These are phyloP conservation scores for Hypomyces rosellus DNA, from an alignment of 2,329 filamentous ascomycete species.

Conservation along the genomic window DNA sequence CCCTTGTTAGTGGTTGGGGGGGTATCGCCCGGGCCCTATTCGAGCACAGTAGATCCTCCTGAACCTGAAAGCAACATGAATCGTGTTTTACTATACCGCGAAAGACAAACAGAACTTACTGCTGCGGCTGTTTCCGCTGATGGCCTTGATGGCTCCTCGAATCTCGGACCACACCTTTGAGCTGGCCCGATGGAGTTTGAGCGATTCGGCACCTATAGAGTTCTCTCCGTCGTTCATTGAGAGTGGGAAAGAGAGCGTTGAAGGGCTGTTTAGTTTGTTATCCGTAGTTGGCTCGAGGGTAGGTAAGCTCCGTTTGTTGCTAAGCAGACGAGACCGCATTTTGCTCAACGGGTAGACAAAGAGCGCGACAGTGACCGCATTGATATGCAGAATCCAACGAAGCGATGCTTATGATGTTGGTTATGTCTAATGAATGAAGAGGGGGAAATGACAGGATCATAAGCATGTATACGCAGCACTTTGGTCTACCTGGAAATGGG, in stretches of 20 bases:
- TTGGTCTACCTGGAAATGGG: not conserved
- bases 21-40: constrained; percentile 9
- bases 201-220: constrained; percentile 6
- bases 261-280: constrained; percentile 11
- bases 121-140: constrained; percentile 24
- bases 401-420: not conserved
- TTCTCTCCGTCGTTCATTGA: constrained; percentile 8
- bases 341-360: constrained; percentile 14
- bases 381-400: not conserved
- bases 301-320: constrained; percentile 22
- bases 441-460: not conserved
- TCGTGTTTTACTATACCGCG: not conserved
- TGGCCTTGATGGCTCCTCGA: constrained; percentile 26
- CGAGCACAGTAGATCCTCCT: constrained; percentile 15
- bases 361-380: not conserved
- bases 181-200: constrained; percentile 22
- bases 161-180: constrained; percentile 31
- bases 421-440: constrained; percentile 8
- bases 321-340: constrained; percentile 23
- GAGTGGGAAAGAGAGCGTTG: constrained; percentile 7
- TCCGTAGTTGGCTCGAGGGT: constrained; percentile 16
- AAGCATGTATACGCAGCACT: not conserved
- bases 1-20: constrained; percentile 7
- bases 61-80: constrained; percentile 15
- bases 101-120: constrained; percentile 13